Evolutionary conservation across 106 monocot species (phyloP), one percentile per base, ranked within the genome.

Genomic region (Cymbidium sinense): DNA sequence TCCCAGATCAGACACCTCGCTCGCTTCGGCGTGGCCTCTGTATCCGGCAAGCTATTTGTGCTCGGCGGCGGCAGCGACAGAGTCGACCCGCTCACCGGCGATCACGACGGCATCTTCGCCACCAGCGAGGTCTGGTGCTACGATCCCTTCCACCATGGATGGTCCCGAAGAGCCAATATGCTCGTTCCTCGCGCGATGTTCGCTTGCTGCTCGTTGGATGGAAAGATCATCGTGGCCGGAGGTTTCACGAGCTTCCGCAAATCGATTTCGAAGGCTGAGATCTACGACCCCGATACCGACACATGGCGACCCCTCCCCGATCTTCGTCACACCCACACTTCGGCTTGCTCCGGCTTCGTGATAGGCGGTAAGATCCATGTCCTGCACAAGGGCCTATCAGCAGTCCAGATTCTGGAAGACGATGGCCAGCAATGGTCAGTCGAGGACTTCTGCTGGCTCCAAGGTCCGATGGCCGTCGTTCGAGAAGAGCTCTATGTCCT

Each of bases 41-140:
- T 93, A 35, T 52, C 76, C 23, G 96, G 96, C 17, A 91, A 94
- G 74, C 89, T 98, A 47, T 98, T 90, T 79, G 96, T 98, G 7
- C 85, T 98, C 28, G 96, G 96, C 39, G 96, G 96, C 58, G 96
- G 96, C 25, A 91, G 91, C 62, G 96, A 96, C 50, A 37, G 75
- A 8, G 96, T 98, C 3, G 93, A 98, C 78, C 96, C 89, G 2
- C 77, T 74, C 74, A 98, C 96, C 13, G 96, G 96, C 11, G 96
- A 98, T 70, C 91, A 94, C 65, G 93, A 98, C 50, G 77, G 89
- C 5, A 94, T 88, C 62, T 98, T 98, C 80, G 96, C 96, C 0
- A 93, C 93, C 33, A 88, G 88, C 69, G 96, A 94, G 83, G 91
- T 98, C 34, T 98, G 96, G 96, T 89, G 88, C 1, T 98, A 86